Base-by-base conservation (phyloP, 2,329 filamentous ascomycete genomes). In the Pseudonectria buxi region DNA sequence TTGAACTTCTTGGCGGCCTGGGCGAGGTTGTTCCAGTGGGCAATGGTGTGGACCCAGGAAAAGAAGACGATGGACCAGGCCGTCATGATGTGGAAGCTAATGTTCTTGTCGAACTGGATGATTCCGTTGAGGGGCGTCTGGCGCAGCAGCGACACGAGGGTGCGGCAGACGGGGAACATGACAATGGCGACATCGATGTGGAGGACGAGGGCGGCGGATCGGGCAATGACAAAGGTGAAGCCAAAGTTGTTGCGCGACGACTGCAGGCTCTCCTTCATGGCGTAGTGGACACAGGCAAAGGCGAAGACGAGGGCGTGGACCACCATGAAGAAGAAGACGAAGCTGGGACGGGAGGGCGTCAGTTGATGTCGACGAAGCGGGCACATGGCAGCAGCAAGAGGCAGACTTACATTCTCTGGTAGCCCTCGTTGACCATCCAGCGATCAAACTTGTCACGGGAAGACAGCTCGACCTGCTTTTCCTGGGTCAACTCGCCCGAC, bases 371-470 rank as follows among this genome's bases (percentile, higher is more conserved):
- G 32, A 4, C 16, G 26, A 40, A 14, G 26, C 10, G 13, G 15
- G 30, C 10, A 10, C 14, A 18, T 33, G 12, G 29, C 34, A 29
- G 22, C 12, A 14, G 25, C n/a, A 25, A 10, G 22, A 13, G 13
- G 15, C 32, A 14, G 16, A 74, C 81, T 38, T 70, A 87, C 78
- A 90, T 72, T 76, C 83, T 72, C 57, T 83, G 74, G 58, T 87
- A 88, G 41, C 86, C 86, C 58, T 90, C 86, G 57, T 90, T 90
- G 43, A 90, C 82, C 85, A 92, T 89, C 86, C 86, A 92, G 47
- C 80, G 71, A 59, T 89, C 82, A 55, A 90, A 83, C 57, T 76
- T 83, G 59, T 90, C 83, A 54, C 76, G 74, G 44, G 75, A 61
- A 15, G 76, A 78, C 49, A 90, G 65, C 37, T 80, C 73, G 56